Base-by-base conservation (phyloP, 176 grass and related monocot species). In the Dendrocalamus sinicus region DNA sequence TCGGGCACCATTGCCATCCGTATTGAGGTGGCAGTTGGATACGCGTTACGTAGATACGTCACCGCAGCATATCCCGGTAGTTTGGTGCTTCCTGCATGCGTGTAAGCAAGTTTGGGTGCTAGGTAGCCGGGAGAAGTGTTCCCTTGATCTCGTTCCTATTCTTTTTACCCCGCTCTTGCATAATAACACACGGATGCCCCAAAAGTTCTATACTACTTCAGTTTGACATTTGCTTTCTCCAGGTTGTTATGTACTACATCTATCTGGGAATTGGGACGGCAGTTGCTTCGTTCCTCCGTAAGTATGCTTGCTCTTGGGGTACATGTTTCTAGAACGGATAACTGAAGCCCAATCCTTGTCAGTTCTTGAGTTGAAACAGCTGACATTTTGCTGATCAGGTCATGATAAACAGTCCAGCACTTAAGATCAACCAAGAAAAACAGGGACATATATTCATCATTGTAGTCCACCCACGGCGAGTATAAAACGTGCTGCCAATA, bases 221-320 rank as follows among this genome's bases (percentile, higher is more conserved):
- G 22, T 28, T 5, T 85, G 22, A 63, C 45, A 62, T 50, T 70
- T 70, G 4, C 50, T 74, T 81, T 86, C 54, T 78, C 53, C 86
- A 95, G 91, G 74, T 86, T 73, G 54, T 89, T 68, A 19, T 92
- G 40, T 87, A 95, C 30, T 95, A 92, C 77, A 74, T 95, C 79
- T 95, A 95, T 74, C 64, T 95, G 81, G 93, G 68, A 75, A 86
- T 91, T 32, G 88, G 80, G 84, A 84, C 88, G 12, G 59, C 87
- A 35, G 30, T 87, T 22, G 89, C 91, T 70, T 87, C 91, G 14
- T 91, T 88, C 30, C 88, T 95, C 23, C 93, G 88, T 95, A 89
- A 91, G 93, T 75, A 43, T 13, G 32, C 28, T 66, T 39, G 51
- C 32, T 66, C 13, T 28, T 64, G 19, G 9, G 70, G 44, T 70